Percentiles rank a stretch among this genome's conserved stretches.
These are phyloP conservation scores for Mesembryanthemum crystallinum DNA, from an alignment of 148 eudicot genomes.

Conservation along the genomic window DNA sequence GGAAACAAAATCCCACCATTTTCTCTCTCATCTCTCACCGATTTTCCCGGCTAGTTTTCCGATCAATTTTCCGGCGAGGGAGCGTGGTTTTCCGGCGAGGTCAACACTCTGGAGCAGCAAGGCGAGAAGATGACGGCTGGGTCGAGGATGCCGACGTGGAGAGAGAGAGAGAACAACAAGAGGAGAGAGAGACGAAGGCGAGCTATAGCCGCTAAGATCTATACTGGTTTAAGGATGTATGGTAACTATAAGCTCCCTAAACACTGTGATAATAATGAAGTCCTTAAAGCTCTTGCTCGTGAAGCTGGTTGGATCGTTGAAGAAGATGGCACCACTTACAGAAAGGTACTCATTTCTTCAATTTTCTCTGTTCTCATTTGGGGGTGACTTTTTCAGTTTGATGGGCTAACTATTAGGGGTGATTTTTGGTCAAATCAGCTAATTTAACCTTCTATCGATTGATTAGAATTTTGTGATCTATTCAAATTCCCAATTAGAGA, in stretches of 20 bases:
- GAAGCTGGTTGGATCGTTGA: conserved; percentile 97
- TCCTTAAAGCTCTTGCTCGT: conserved; percentile 76
- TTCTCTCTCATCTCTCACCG: neutral
- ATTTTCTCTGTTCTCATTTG: too few relatives aligned
- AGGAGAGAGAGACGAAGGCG: conserved; percentile 79
- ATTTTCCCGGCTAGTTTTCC: neutral
- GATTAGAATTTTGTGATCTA: neutral
- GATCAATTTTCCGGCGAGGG: neutral
- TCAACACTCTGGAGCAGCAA: neutral
- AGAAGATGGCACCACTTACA: conserved; percentile 86
- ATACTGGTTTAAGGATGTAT: conserved; percentile 72
- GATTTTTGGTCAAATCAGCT: neutral
- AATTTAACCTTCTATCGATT: too few relatives aligned
- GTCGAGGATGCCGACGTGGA: conserved; percentile 87
- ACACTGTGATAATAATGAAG: conserved; percentile 94
- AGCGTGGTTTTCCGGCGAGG: neutral
- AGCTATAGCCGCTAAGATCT: conserved; percentile 96
- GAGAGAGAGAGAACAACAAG: conserved; percentile 90
- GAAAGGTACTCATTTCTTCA: conserved; percentile 73
- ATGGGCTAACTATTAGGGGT: too few relatives aligned
- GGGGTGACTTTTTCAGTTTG: too few relatives aligned
- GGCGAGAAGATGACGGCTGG: conserved; percentile 49
- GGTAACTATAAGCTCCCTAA: conserved; percentile 84
- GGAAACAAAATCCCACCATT: neutral
- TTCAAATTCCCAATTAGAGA: too few relatives aligned